These are phyloP conservation scores for Leccinum solheimii DNA, from an alignment of 1,284 basidiomycete species.

Conservation along the genomic window DNA sequence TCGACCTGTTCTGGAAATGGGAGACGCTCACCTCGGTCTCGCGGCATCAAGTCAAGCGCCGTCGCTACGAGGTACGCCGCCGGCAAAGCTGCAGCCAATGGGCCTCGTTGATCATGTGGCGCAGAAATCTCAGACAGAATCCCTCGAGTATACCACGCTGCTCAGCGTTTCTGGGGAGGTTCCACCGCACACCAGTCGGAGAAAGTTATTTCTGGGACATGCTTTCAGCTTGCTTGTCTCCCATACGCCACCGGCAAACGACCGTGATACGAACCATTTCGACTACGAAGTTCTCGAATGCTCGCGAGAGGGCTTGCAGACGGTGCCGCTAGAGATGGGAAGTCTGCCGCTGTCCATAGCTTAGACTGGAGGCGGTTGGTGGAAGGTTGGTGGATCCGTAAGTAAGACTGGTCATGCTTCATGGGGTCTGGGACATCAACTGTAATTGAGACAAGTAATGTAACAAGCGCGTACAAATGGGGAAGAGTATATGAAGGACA, in stretches of 20 bases:
- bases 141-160: conserved; percentile 4
- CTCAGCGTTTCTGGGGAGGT: background rate
- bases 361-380: background rate
- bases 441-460: conserved; percentile 2
- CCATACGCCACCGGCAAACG: too few relatives aligned
- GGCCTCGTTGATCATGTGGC: background rate
- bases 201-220: background rate
- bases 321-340: background rate
- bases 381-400: background rate
- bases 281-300: background rate
- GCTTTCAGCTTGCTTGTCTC: background rate
- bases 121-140: conserved; percentile 1
- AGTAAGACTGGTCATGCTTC: background rate
- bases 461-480: conserved; percentile 12
- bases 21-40: conserved; percentile 20
- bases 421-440: conserved; percentile 1
- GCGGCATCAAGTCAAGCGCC: background rate
- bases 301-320: background rate
- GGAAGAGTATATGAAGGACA: conserved; percentile 1
- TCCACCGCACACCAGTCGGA: background rate
- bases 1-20: conserved; percentile 41
- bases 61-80: background rate
- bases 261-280: too few relatives aligned
- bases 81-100: background rate
- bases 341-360: background rate